Evolutionary conservation across 108 stramenopile species (phyloP), one percentile per base, ranked within the genome.

Genomic region (Cyclotella cryptica): DNA sequence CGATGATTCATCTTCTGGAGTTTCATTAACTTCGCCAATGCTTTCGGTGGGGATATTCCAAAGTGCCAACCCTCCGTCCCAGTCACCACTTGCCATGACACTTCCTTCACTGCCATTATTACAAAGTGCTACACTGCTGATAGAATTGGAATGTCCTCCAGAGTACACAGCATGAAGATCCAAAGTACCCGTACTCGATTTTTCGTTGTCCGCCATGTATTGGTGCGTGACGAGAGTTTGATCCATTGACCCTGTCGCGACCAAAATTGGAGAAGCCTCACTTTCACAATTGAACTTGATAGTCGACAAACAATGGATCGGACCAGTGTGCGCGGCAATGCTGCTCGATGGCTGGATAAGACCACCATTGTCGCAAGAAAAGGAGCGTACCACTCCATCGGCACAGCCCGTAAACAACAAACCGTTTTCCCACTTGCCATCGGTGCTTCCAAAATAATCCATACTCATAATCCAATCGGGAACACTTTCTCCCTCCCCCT

Each of bases 381-480:
- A 74, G 3, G 77, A 54, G 17, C 90, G 85, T 44, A 96, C 53
- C 7, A 90, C 68, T 28, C 95, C 95, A 71, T 96, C 95, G 51
- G 88, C 90, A 26, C 72, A 69, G 21, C 79, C 89, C 13, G 80
- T 42, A 51, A 71, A 85, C 19, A 88, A 47, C 78, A 59, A 49
- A 51, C 28, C 64, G 5, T 24, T 47, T 27, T 0, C 40, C 43
- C 14, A 17, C 64, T 28, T 61, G 35, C n/a, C 39, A 73, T 15
- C 47, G 2, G 2, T 9, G 47, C 47, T n/a, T n/a, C n/a, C 15
- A 49, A 17, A 46, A 54, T 67, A 79, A 60, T 75, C 73, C 68
- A 93, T 66, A 28, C 80, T 72, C 14, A 84, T 83, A 41, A 96
- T 87, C 95, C 95, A 96, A 85, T 96, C 95, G 13, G 95, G 95